Conservation (phyloP, 2,329 filamentous ascomycete species). For the Coniochaeta sp. region DNA sequence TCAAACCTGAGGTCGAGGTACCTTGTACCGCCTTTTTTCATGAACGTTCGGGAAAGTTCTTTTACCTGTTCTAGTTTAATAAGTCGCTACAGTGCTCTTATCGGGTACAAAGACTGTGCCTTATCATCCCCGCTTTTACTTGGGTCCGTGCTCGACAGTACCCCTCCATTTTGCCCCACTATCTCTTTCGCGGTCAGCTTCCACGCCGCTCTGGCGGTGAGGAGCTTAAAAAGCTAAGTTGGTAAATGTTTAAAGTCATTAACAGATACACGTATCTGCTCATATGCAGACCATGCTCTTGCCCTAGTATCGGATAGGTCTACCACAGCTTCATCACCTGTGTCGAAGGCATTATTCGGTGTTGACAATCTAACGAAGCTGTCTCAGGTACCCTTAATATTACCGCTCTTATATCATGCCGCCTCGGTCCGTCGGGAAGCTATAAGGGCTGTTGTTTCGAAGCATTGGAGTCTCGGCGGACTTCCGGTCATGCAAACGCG, state of each 20-base stretch:
- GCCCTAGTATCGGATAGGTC: not conserved
- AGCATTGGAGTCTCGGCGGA: not conserved
- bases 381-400: not conserved
- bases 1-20: not conserved
- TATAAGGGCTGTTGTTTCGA: not conserved
- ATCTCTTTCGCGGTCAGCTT: not conserved
- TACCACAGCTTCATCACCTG: not conserved
- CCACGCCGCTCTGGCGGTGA: not conserved
- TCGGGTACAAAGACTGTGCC: not conserved
- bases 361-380: not conserved
- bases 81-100: not conserved
- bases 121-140: not conserved
- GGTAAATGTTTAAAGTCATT: not conserved
- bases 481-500: not conserved
- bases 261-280: not conserved
- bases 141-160: not conserved
- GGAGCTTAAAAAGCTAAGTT: not conserved
- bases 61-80: not conserved
- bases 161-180: conserved; percentile 1
- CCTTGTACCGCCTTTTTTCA: not conserved
- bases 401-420: not conserved
- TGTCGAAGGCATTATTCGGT: not conserved
- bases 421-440: not conserved
- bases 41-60: not conserved
- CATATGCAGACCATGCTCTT: not conserved